These are phyloP conservation scores for Phytopythium helicoides DNA, from an alignment of 352 stramenopile genomes.

Conservation along the genomic window DNA sequence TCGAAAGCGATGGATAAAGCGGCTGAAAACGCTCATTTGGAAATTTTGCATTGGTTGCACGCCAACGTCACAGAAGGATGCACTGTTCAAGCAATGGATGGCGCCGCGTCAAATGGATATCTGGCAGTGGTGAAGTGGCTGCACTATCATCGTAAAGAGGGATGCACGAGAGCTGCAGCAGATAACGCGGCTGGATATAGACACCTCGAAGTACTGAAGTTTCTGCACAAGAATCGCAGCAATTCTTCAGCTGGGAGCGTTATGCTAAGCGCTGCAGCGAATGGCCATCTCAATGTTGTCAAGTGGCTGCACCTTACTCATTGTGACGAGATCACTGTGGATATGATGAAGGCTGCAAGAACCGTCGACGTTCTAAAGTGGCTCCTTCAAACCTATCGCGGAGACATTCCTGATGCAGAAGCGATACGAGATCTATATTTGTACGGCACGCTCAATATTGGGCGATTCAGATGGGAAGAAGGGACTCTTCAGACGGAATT, in stretches of 20 bases:
- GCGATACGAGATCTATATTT: too few relatives aligned
- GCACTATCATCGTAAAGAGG: conserved; percentile 23
- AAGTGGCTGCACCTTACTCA: conserved; percentile 25
- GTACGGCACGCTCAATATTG: too few relatives aligned
- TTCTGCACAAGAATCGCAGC: conserved; percentile 19
- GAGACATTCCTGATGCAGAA: too few relatives aligned
- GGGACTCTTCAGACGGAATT: too few relatives aligned
- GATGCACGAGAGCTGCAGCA: conserved; percentile 23
- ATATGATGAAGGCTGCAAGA: too few relatives aligned
- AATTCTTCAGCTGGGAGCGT: too few relatives aligned
- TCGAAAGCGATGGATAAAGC: conserved; percentile 22
- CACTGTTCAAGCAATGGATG: conserved; percentile 24
- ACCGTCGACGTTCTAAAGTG: too few relatives aligned
- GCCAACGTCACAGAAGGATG: conserved; percentile 20
- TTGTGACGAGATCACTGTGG: too few relatives aligned
- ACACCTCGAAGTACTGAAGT: conserved; percentile 24
- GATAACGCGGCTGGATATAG: conserved; percentile 21
- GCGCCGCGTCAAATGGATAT: conserved; percentile 20
- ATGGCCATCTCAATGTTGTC: conserved; percentile 16
- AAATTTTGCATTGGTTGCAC: conserved; percentile 27
- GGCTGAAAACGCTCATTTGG: conserved; percentile 17
- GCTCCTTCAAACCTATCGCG: too few relatives aligned
- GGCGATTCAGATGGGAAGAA: too few relatives aligned
- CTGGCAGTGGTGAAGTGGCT: conserved; percentile 20
- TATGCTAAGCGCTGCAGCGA: conserved; percentile 11